phyloP scores from a whole-genome alignment of 192 early-diverging fungal species.

The Backusella westeae region DNA sequence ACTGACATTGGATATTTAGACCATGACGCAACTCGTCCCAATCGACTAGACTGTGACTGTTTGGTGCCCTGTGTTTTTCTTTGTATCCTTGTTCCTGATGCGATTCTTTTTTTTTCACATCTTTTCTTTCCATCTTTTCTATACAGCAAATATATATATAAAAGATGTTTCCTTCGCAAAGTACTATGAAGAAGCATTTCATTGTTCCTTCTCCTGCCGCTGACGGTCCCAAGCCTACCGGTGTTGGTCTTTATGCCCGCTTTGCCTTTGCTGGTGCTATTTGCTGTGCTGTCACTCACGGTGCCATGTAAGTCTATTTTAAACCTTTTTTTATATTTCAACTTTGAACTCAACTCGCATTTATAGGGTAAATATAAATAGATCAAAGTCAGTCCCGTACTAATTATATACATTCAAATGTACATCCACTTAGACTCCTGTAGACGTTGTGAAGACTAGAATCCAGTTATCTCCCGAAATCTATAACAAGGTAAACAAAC shows the following conservation, averaged over 20 bases:
- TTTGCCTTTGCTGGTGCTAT: constrained; percentile 59
- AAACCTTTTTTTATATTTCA: not conserved
- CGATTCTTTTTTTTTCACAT: not conserved
- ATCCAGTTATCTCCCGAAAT: constrained; percentile 65
- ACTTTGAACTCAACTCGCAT: not conserved
- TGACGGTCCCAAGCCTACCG: constrained; percentile 42
- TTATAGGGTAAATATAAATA: constrained; percentile 13
- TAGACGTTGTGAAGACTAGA: constrained; percentile 77
- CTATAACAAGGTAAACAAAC: constrained; percentile 52
- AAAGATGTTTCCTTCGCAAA: constrained; percentile 32
- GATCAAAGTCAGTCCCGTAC: not conserved
- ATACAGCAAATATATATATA: not conserved
- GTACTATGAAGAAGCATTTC: constrained; percentile 32
- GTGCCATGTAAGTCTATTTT: constrained; percentile 39
- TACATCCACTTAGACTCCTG: constrained; percentile 27
- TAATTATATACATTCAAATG: not conserved
- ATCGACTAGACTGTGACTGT: not conserved
- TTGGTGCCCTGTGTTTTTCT: not conserved
- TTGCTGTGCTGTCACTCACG: constrained; percentile 60
- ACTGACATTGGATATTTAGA: not conserved
- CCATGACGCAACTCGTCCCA: not conserved
- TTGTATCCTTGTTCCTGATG: not conserved
- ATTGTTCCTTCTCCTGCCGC: constrained; percentile 32
- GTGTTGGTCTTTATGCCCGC: constrained; percentile 49
- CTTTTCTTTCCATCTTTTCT: constrained; percentile 1